Base-by-base conservation (phyloP, 805 yeast genomes). In the Spathaspora hagerdaliae region DNA sequence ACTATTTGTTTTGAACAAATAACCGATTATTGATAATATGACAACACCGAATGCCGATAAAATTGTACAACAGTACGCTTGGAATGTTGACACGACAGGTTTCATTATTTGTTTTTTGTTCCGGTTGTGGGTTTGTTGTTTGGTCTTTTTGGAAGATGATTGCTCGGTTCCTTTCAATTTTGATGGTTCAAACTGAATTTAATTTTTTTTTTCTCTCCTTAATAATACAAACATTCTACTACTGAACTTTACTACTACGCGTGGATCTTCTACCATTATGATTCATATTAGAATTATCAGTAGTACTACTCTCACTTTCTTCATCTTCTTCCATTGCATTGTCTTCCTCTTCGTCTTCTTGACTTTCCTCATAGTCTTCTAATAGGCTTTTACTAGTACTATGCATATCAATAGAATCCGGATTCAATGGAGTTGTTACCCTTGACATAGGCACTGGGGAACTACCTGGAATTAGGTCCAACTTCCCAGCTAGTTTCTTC, bases 51-150 rank as follows among this genome's bases (percentile, higher is more conserved):
- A 92, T 12, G 94, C 90, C 41, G 97, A 90, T 38, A 94, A 74
- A 36, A 92, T 78, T 38, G 98, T 92, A 64, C 99, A 92, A 65
- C 87, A 89, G 87, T 96, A 92, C 24, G 99, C 98, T 59, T 87
- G 83, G 27, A 82, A 87, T 41, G 94, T 72, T 42, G 75, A 69
- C 6, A 71, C 74, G 42, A 71, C 75, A 41, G 77, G 64, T 56
- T 71, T 71, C 75, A 71, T 71, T 40, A 2, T 19, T 19, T 19
- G 24, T 19, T 19, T 19, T 19, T 19, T 19, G 24, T 19, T 19
- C 24, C 24, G 24, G 24, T 19, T 19, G 24, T 19, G 24, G 24
- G 24, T 19, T 19, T 19, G 24, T 19, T 19, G 24, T 19, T 19
- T 19, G 24, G 24, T 19, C 24, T 19, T 19, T 19, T 19, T 19